Evolutionary conservation across 2,329 filamentous ascomycete genomes (phyloP).

Genomic region (Aspergillus phoenicis): DNA sequence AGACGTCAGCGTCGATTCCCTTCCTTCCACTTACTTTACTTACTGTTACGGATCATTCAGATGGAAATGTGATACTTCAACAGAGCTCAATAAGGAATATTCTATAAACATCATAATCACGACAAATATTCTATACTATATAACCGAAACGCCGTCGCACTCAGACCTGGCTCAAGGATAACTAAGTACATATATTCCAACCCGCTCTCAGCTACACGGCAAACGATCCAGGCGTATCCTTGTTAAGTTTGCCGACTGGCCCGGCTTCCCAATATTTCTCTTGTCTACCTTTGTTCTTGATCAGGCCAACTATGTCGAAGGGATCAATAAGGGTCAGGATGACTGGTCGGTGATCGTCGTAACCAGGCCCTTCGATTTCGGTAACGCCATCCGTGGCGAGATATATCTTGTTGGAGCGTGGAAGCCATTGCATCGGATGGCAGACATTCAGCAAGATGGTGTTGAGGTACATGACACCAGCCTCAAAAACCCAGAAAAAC

Average conservation of each 20-base stretch:
- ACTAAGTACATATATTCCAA: not conserved
- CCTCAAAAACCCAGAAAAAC: constrained; percentile 60
- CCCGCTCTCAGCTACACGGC: not conserved
- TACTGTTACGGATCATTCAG: too few relatives aligned
- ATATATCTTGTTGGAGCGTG: constrained; percentile 54
- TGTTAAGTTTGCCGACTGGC: not conserved
- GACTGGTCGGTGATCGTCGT: constrained; percentile 50
- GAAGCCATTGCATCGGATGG: constrained; percentile 55
- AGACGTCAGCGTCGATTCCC: constrained; percentile 17
- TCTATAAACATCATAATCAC: too few relatives aligned
- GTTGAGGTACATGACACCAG: constrained; percentile 55
- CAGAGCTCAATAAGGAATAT: too few relatives aligned
- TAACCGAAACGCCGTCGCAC: too few relatives aligned
- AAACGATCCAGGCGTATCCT: not conserved
- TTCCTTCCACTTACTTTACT: not conserved
- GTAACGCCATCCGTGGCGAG: constrained; percentile 55
- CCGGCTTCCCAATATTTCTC: constrained; percentile 44
- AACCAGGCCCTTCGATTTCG: constrained; percentile 54
- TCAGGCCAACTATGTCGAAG: constrained; percentile 44
- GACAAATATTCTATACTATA: too few relatives aligned
- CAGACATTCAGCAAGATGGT: constrained; percentile 55
- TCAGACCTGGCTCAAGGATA: not conserved
- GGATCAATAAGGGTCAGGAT: constrained; percentile 48
- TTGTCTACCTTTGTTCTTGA: constrained; percentile 39
- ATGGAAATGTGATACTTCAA: too few relatives aligned